Percentiles rank a stretch among this genome's conserved stretches.
phyloP scores from a whole-genome alignment of 1,284 basidiomycete genomes.

The Exobasidium cylindrosporum region DNA sequence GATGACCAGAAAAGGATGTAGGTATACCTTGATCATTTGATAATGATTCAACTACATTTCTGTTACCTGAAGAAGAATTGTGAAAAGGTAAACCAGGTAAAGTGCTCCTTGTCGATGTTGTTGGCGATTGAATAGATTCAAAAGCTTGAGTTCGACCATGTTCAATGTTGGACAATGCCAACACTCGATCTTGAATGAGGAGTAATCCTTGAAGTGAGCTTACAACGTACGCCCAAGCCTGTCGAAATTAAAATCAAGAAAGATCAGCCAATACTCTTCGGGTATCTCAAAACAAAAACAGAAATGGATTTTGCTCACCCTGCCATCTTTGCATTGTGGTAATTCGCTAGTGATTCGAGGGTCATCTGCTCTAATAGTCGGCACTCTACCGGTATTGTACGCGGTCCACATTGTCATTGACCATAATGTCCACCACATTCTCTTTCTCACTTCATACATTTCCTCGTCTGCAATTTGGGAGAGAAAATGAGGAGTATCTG shows the following conservation, averaged over 20 bases:
- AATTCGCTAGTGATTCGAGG: constrained; percentile 45
- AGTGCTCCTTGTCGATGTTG: background rate
- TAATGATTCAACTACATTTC: too few species aligned
- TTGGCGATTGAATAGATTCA: background rate
- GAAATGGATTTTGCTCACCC: background rate
- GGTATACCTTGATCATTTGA: constrained; percentile 17
- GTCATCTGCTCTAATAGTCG: constrained; percentile 48
- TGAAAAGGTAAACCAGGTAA: too few species aligned
- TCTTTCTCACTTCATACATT: constrained; percentile 45
- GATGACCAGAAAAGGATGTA: constrained; percentile 28
- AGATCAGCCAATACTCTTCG: too few species aligned
- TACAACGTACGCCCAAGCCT: constrained; percentile 37
- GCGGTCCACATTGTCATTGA: constrained; percentile 39
- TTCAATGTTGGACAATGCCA: constrained; percentile 35
- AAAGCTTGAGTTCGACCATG: background rate
- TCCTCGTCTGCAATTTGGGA: constrained; percentile 17
- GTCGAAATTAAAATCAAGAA: too few species aligned
- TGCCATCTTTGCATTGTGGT: constrained; percentile 25
- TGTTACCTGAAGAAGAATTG: too few species aligned
- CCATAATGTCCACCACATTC: constrained; percentile 49
- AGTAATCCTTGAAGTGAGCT: constrained; percentile 41
- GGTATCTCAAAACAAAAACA: too few species aligned
- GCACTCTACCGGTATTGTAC: constrained; percentile 46
- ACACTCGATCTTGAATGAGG: constrained; percentile 41
- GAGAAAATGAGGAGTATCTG: constrained; percentile 8